Conservation (phyloP, 345 rosid species). For the Jatropha curcas region DNA sequence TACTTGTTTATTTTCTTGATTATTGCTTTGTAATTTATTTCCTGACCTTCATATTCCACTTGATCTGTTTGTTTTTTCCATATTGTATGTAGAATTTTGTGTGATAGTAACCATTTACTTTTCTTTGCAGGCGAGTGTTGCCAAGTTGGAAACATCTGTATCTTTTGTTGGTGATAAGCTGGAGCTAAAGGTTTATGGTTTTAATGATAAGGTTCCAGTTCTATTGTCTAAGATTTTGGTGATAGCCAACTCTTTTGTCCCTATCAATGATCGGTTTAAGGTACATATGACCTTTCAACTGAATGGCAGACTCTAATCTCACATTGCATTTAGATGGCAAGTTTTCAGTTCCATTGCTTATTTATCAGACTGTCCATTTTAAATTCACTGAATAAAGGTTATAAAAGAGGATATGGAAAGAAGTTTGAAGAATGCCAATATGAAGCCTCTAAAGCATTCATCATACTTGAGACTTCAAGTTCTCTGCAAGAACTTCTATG, state of each 20-base stretch:
- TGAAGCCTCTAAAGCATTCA: conserved; percentile 92
- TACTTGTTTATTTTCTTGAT: neutral
- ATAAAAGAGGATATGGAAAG: conserved; percentile 88
- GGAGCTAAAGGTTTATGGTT: conserved; percentile 90
- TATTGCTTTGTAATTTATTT: neutral
- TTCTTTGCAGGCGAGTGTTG: conserved; percentile 80
- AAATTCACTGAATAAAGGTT: conserved; percentile 48
- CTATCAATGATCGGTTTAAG: conserved; percentile 79
- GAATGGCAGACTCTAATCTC: neutral
- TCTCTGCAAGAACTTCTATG: conserved; percentile 76
- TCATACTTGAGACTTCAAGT: conserved; percentile 84
- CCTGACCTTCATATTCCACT: neutral
- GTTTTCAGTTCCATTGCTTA: neutral
- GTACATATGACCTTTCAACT: conserved; percentile 30
- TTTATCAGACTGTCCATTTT: conserved; percentile 5
- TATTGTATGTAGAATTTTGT: neutral
- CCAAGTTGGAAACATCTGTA: conserved; percentile 86
- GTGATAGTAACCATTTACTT: conserved; percentile 1
- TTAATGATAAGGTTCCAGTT: conserved; percentile 78
- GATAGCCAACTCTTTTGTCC: conserved; percentile 70
- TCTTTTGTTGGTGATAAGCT: conserved; percentile 67
- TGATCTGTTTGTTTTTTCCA: neutral
- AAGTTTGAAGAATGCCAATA: conserved; percentile 69
- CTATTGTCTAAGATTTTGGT: conserved; percentile 72
- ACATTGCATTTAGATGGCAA: neutral